phyloP scores from a whole-genome alignment of 192 early-diverging fungal genomes.

The Lunasporangiospora selenospora region DNA sequence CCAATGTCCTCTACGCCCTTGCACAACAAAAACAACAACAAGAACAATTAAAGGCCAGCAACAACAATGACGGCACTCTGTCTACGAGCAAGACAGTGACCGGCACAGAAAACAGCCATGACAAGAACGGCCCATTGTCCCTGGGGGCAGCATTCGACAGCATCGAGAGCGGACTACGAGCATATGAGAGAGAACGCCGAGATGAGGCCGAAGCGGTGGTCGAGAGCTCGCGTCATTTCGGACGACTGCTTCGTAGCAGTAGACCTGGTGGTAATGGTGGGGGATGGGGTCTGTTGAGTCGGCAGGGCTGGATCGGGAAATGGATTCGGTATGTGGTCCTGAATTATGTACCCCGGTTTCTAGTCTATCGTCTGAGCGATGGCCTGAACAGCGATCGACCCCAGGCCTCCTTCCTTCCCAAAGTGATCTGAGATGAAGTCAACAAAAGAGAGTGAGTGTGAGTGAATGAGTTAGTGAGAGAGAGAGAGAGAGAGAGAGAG shows the following conservation, averaged over 20 bases:
- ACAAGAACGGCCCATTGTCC: too few species aligned
- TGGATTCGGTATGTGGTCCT: constrained; percentile 2
- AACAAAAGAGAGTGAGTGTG: background rate
- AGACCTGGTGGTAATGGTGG: too few species aligned
- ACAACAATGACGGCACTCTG: too few species aligned
- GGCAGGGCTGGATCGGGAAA: constrained; percentile 21
- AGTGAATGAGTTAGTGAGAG: too few species aligned
- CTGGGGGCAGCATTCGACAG: constrained; percentile 1
- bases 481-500: too few species aligned
- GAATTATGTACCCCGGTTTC: constrained; percentile 9
- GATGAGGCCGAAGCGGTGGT: constrained; percentile 9
- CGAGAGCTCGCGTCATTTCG: constrained; percentile 1
- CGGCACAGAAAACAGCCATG: too few species aligned
- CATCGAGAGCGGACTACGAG: constrained; percentile 5
- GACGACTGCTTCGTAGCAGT: too few species aligned
- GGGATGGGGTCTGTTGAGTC: too few species aligned
- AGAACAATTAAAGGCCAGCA: too few species aligned
- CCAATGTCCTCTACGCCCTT: constrained; percentile 29
- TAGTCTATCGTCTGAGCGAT: background rate
- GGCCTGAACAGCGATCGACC: constrained; percentile 10
- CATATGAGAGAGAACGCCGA: constrained; percentile 14
- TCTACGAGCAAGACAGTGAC: too few species aligned
- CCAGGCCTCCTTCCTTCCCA: constrained; percentile 9
- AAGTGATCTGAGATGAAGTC: background rate
- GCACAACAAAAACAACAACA: too few species aligned